A percentile compares a stretch with the other conserved stretches of the same genome.
Conservation (phyloP, 495 filamentous ascomycete genomes). For the Aspergillus ellipticus region DNA sequence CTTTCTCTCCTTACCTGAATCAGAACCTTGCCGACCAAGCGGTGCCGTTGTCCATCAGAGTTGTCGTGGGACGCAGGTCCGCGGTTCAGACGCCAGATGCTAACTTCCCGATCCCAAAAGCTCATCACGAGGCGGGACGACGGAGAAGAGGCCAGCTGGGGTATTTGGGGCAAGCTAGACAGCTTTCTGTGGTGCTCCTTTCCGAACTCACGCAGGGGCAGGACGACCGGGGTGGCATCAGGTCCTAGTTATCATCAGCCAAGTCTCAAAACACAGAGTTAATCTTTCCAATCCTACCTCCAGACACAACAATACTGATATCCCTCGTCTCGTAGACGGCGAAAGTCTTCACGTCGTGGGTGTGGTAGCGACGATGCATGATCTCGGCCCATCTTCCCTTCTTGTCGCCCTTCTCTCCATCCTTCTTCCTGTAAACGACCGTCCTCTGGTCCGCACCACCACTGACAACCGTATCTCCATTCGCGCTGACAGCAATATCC, state of each 20-base stretch:
- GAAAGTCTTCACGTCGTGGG: conserved; percentile 93
- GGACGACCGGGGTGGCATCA: conserved; percentile 75
- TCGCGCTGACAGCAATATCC: conserved; percentile 70
- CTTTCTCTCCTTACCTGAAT: conserved; percentile 44
- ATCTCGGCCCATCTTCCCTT: conserved; percentile 73
- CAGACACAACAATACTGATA: conserved; percentile 85
- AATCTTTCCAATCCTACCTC: conserved; percentile 59
- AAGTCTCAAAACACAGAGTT: conserved; percentile 9
- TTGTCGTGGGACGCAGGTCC: conserved; percentile 39
- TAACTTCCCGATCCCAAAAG: conserved; percentile 89
- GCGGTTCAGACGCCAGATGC: conserved; percentile 68
- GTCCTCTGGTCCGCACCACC: conserved; percentile 89
- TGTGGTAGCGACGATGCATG: conserved; percentile 78
- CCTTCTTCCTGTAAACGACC: conserved; percentile 63
- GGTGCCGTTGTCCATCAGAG: conserved; percentile 43
- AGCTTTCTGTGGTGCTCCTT: conserved; percentile 77
- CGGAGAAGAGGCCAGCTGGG: conserved; percentile 65
- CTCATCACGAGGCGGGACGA: conserved; percentile 72
- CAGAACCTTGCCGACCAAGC: conserved; percentile 67
- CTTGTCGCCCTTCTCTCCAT: conserved; percentile 53
- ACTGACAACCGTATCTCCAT: conserved; percentile 82
- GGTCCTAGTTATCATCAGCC: conserved; percentile 58
- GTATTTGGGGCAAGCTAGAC: conserved; percentile 73
- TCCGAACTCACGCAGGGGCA: conserved; percentile 75
- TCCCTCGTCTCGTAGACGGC: conserved; percentile 79